These are phyloP conservation scores for Lasiodiplodia hormozganensis DNA, from an alignment of 2,329 filamentous ascomycete genomes.

Conservation along the genomic window DNA sequence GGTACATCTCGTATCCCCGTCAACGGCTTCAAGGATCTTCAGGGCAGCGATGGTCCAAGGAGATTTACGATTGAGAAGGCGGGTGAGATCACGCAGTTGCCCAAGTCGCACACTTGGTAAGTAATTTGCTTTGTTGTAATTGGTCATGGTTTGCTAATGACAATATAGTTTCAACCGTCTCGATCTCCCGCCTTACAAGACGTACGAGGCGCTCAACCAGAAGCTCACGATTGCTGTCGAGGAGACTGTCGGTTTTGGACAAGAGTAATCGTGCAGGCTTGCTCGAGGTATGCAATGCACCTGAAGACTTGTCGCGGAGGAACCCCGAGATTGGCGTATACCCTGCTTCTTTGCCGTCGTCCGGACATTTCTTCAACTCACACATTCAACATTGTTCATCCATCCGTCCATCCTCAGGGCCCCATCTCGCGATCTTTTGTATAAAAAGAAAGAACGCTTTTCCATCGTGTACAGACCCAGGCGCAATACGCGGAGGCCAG, in stretches of 20 bases:
- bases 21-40: conserved; percentile 98
- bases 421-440: conserved; percentile 2
- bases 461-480: conserved; percentile 18
- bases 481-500: conserved; percentile 6
- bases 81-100: conserved; percentile 86
- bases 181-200: conserved; percentile 93
- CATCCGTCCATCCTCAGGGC: not conserved
- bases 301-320: conserved; percentile 3
- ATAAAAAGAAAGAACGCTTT: conserved; percentile 13
- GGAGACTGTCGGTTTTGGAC: conserved; percentile 98
- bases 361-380: conserved; percentile 6
- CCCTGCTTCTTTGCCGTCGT: conserved; percentile 8
- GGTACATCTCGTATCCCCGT: conserved; percentile 97
- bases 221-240: conserved; percentile 98
- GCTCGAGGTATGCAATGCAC: not conserved
- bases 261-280: conserved; percentile 71
- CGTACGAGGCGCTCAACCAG: conserved; percentile 79
- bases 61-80: conserved; percentile 98
- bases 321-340: conserved; percentile 13
- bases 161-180: conserved; percentile 86
- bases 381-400: conserved; percentile 11
- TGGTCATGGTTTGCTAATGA: conserved; percentile 28
- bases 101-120: conserved; percentile 98
- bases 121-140: conserved; percentile 45
- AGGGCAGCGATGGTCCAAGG: conserved; percentile 93